Base-by-base conservation (phyloP, 257 asterid species). In the Nicotiana knightiana region DNA sequence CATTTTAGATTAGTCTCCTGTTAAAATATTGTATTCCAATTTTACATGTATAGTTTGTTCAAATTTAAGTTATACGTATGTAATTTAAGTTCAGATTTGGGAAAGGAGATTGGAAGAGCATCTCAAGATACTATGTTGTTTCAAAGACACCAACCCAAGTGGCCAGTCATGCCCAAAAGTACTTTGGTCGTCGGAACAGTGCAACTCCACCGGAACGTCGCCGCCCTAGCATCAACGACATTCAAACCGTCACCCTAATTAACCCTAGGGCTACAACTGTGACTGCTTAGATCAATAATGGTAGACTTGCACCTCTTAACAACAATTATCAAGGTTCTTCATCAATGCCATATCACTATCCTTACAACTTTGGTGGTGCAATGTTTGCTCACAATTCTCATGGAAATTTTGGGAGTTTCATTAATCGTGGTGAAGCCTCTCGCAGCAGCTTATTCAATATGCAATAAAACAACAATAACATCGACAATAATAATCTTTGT, bases 111-210 rank as follows among this genome's bases (percentile, higher is more conserved):
- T 90, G 91, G 92, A 81, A 87, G 12, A 84, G 88, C 86, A 91
- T 91, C 67, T 89, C 95, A 1, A 84, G 89, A 83, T 73, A 84
- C 84, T 87, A 81, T 37, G 93, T 90, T 2, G 8, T 57, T 9
- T 81, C 84, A 33, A 87, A 86, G 59, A 88, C 90, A 35, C 83
- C 92, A 1, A 85, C 86, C 0, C 95, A 91, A 35, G 89, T 91
- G 1, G 91, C 91, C 0, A 91, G 92, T 67, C 93, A 91, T 35
- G 93, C 90, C 0, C 95, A 88, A 5, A 90, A 88, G 55, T 88
- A 81, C 66, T 91, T 90, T 55, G 64, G 82, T 3, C 91, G 90
- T 1, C 87, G 46, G 30, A 86, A 12, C 0, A 75, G 82, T 81
- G 12, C 82, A 9, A 88, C 89, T 5, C 92, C 93, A 0, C 0